A percentile compares a stretch with the other conserved stretches of the same genome.
These are phyloP conservation scores for Wallacemonas sp. DNA, from an alignment of 208 protist species.

Conservation along the genomic window DNA sequence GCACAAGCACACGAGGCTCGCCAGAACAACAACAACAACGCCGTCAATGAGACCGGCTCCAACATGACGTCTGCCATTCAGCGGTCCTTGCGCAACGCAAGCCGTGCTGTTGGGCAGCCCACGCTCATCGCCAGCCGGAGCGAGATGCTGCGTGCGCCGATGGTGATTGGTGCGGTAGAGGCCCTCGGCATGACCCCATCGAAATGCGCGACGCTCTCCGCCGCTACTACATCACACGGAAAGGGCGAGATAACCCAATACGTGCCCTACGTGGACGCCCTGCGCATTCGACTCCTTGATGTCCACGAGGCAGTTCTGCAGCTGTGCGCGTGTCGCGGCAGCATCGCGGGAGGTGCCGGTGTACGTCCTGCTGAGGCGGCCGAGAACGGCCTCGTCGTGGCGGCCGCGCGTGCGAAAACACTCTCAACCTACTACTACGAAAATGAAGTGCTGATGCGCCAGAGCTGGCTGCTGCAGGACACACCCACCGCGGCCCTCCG, in stretches of 20 bases:
- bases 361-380: conserved; percentile 16
- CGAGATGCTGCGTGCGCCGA: conserved; percentile 54
- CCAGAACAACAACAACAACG: conserved; percentile 13
- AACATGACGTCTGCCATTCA: conserved; percentile 77
- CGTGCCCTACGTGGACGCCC: conserved; percentile 42
- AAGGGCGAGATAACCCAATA: conserved; percentile 11
- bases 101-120: conserved; percentile 72
- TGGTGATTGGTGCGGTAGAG: conserved; percentile 67
- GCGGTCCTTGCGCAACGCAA: conserved; percentile 61
- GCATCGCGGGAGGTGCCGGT: conserved; percentile 11
- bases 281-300: conserved; percentile 65
- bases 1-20: conserved; percentile 13
- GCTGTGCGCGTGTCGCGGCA: conserved; percentile 21
- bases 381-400: conserved; percentile 26
- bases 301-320: conserved; percentile 65
- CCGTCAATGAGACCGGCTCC: conserved; percentile 43
- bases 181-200: conserved; percentile 68
- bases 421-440: conserved; percentile 68
- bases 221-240: conserved; percentile 22
- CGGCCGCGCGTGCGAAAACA: conserved; percentile 46
- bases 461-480: conserved; percentile 90
- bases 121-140: conserved; percentile 58
- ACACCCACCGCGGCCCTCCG: conserved; percentile 69
- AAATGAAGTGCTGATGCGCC: conserved; percentile 78
- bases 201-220: conserved; percentile 54